Percentiles rank a stretch among this genome's conserved stretches.
phyloP scores from a whole-genome alignment of 2,329 filamentous ascomycete species.

The Aspergillus versicolor region DNA sequence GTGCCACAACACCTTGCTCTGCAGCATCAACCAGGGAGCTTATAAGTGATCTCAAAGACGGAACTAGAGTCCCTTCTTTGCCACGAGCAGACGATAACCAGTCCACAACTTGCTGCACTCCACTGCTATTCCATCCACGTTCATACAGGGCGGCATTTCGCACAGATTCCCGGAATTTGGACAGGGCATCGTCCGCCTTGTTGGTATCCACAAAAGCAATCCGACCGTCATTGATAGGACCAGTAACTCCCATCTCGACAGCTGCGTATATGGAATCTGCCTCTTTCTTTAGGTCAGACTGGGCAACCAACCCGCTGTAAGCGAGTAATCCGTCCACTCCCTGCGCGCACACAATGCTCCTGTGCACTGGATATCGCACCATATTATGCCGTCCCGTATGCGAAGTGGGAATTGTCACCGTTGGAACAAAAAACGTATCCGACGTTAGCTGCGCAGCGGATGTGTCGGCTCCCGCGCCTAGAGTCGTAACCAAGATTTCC shows the following conservation, averaged over 20 bases:
- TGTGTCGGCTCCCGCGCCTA: constrained; percentile 49
- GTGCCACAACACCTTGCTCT: constrained; percentile 29
- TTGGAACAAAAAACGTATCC: constrained; percentile 72
- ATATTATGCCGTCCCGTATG: constrained; percentile 64
- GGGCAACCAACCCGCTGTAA: constrained; percentile 33
- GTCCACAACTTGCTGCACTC: constrained; percentile 61
- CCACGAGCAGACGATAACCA: constrained; percentile 56
- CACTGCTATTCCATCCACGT: constrained; percentile 70
- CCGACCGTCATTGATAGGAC: constrained; percentile 26
- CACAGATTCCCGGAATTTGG: constrained; percentile 67
- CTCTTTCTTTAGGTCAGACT: constrained; percentile 31
- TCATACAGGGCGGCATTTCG: constrained; percentile 71
- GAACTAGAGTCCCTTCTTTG: constrained; percentile 58
- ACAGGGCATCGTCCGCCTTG: constrained; percentile 62
- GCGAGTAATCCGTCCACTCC: constrained; percentile 65
- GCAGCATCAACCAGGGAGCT: constrained; percentile 59
- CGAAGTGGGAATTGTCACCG: constrained; percentile 67
- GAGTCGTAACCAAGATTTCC: constrained; percentile 59
- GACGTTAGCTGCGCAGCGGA: constrained; percentile 51
- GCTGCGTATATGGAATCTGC: constrained; percentile 34
- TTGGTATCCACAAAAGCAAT: constrained; percentile 62
- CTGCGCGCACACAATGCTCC: constrained; percentile 70
- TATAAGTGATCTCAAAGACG: constrained; percentile 66
- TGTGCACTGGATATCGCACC: constrained; percentile 80
- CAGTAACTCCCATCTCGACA: constrained; percentile 49